Conservation (phyloP, 768 basidiomycete species). For the Naganishia friedmannii region DNA sequence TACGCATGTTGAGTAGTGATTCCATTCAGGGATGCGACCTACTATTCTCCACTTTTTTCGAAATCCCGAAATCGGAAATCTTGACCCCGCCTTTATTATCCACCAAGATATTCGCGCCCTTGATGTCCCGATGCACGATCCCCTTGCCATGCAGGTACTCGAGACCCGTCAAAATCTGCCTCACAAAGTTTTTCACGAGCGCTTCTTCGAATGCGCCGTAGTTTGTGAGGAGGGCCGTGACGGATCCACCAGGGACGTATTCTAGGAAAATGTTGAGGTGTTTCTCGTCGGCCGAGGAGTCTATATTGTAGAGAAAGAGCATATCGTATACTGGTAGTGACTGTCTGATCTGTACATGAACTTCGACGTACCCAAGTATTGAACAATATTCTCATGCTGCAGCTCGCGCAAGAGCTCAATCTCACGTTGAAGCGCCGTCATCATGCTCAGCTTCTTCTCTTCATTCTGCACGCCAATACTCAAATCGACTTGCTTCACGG, state of each 20-base stretch:
- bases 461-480: constrained; percentile 72
- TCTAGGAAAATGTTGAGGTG: constrained; percentile 94
- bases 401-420: constrained; percentile 94
- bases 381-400: constrained; percentile 95
- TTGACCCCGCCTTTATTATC: constrained; percentile 98
- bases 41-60: constrained; percentile 96
- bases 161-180: constrained; percentile 83
- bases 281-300: constrained; percentile 87
- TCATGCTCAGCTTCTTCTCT: constrained; percentile 90
- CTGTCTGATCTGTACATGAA: neutral
- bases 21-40: constrained; percentile 55
- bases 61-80: constrained; percentile 96
- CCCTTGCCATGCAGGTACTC: constrained; percentile 87
- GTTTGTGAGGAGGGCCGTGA: constrained; percentile 78
- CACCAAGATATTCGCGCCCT: constrained; percentile 96
- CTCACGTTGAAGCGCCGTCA: constrained; percentile 85
- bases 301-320: constrained; percentile 53
- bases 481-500: constrained; percentile 94
- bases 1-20: neutral
- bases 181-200: constrained; percentile 84
- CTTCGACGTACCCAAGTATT: constrained; percentile 76
- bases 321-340: neutral
- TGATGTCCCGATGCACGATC: constrained; percentile 97
- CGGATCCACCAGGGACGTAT: constrained; percentile 93
- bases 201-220: constrained; percentile 94